phyloP scores from a whole-genome alignment of 1,139 yeast genomes.

The Magnusiomyces magnusii region DNA sequence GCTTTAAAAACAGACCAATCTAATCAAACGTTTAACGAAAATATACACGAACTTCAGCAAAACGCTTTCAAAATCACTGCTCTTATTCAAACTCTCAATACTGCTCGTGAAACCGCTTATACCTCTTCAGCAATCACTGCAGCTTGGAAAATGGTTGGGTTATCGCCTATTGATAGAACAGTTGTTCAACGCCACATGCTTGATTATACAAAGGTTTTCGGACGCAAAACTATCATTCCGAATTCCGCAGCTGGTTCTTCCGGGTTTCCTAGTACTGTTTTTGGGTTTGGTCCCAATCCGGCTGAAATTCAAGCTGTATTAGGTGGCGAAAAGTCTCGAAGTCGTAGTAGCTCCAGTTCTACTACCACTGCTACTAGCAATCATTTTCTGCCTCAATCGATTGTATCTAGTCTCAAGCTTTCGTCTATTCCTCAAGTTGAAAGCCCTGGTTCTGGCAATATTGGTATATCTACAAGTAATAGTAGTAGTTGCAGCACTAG shows the following conservation, averaged over 20 bases:
- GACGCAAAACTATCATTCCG: background rate
- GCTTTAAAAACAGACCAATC: background rate
- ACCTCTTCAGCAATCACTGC: background rate
- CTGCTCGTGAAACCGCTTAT: background rate
- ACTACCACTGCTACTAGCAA: background rate
- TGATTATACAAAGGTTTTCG: background rate
- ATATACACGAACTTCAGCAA: background rate
- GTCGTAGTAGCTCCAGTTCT: background rate
- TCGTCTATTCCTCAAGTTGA: background rate
- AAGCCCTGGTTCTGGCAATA: background rate
- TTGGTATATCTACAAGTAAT: background rate
- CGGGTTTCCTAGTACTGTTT: background rate
- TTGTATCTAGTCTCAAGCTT: background rate
- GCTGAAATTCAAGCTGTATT: background rate
- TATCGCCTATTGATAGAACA: slow-evolving; percentile 4
- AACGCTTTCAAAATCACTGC: background rate
- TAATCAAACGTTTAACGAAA: background rate
- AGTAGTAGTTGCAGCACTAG: background rate
- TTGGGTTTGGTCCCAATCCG: background rate
- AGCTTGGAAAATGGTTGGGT: slow-evolving; percentile 5
- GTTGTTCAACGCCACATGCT: slow-evolving; percentile 1
- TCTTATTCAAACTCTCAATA: background rate
- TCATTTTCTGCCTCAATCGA: background rate
- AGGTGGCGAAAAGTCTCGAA: background rate
- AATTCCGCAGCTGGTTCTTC: background rate